These are phyloP conservation scores for Rhodotorula kratochvilovae DNA, from an alignment of 768 basidiomycete species.

Conservation along the genomic window DNA sequence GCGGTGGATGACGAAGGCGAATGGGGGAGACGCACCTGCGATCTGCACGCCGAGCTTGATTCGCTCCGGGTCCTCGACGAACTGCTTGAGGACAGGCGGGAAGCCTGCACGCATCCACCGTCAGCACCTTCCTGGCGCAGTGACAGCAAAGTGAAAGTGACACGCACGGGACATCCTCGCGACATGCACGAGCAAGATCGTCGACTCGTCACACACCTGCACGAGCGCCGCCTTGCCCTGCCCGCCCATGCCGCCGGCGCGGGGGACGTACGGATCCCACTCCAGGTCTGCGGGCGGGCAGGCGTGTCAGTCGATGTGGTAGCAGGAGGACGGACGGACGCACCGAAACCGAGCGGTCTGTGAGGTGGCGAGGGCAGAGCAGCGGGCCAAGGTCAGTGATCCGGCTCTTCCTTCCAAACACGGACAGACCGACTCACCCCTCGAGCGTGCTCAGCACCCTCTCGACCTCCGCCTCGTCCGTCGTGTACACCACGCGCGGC, in stretches of 20 bases:
- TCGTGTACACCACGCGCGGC: conserved; percentile 12
- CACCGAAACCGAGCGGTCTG: conserved; percentile 26
- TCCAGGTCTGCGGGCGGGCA: conserved; percentile 13
- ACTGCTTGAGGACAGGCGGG: neutral
- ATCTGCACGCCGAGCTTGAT: conserved; percentile 37
- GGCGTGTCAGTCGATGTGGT: neutral
- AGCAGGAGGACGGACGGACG: neutral
- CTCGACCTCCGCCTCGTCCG: conserved; percentile 9
- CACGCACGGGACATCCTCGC: conserved; percentile 21
- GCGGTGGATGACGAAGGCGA: neutral
- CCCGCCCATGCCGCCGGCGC: neutral
- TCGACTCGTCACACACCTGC: conserved; percentile 22
- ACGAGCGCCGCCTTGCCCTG: conserved; percentile 27
- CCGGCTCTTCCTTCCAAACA: too few relatives aligned
- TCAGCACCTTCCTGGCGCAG: neutral
- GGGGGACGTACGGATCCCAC: conserved; percentile 19
- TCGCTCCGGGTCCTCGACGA: conserved; percentile 27
- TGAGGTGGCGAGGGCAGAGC: neutral
- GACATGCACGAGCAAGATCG: conserved; percentile 30
- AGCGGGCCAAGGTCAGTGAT: neutral
- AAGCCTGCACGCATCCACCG: neutral
- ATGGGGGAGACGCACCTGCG: conserved; percentile 1
- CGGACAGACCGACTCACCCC: conserved; percentile 7
- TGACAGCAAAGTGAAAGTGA: neutral
- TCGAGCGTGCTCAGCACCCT: neutral